A percentile compares a stretch with the other conserved stretches of the same genome.
phyloP scores from a whole-genome alignment of 2,329 filamentous ascomycete genomes.

The Alternaria novae-zelandiae region DNA sequence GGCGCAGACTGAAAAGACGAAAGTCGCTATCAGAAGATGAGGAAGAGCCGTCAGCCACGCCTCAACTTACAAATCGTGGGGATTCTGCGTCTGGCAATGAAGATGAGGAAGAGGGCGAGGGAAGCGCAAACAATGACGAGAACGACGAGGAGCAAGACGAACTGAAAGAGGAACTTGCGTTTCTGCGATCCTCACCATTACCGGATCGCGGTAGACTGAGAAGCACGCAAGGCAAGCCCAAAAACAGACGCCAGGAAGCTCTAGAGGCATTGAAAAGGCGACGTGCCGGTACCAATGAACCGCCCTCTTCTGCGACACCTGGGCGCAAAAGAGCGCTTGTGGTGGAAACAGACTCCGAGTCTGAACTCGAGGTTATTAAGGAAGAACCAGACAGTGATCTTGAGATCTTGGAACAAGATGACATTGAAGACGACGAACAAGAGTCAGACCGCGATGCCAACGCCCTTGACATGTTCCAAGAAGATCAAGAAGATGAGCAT shows the following conservation, averaged over 20 bases:
- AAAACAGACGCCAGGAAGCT: conserved; percentile 50
- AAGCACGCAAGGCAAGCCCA: conserved; percentile 33
- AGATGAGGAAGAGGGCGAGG: conserved; percentile 9
- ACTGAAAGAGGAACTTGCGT: conserved; percentile 55
- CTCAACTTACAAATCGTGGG: conserved; percentile 26
- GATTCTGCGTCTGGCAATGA: conserved; percentile 27
- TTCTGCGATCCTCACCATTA: conserved; percentile 47
- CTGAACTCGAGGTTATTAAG: conserved; percentile 43
- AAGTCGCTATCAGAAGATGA: conserved; percentile 8
- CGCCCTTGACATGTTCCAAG: conserved; percentile 55
- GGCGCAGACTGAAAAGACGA: conserved; percentile 9
- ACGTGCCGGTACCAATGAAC: conserved; percentile 42
- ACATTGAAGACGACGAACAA: conserved; percentile 31
- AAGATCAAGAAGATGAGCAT: conserved; percentile 65
- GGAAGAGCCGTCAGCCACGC: conserved; percentile 9
- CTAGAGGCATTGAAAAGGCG: conserved; percentile 53
- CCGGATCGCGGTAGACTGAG: conserved; percentile 32
- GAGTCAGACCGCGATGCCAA: conserved; percentile 33
- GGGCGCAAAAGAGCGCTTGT: conserved; percentile 29
- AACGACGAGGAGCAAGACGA: conserved; percentile 46
- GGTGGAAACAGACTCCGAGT: conserved; percentile 32
- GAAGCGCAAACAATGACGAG: conserved; percentile 4
- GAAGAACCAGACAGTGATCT: conserved; percentile 35
- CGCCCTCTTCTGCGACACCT: conserved; percentile 32
- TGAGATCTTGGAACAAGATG: conserved; percentile 25